Evolutionary conservation across 2,329 filamentous ascomycete genomes (phyloP).

Genomic region (Zymoseptoria passerinii): DNA sequence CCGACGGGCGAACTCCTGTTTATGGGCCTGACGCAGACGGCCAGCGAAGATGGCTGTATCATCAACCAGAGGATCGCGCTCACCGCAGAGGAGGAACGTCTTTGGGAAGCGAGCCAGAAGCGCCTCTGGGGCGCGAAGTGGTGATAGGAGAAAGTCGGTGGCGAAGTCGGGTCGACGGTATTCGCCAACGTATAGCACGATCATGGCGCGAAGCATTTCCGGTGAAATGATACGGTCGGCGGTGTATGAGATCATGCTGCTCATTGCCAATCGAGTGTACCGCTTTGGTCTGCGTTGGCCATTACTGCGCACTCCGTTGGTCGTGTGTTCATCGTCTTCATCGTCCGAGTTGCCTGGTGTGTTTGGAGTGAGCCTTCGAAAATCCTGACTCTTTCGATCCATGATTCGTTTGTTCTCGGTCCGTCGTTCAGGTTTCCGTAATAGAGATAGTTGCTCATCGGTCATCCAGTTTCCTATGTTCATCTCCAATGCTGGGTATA

Average conservation of each 20-base stretch:
- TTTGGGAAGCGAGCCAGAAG: conserved; percentile 84
- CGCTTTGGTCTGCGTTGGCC: conserved; percentile 3
- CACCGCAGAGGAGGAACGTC: conserved; percentile 87
- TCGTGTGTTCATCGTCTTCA: conserved; percentile 43
- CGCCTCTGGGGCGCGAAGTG: conserved; percentile 77
- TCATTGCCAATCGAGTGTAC: conserved; percentile 77
- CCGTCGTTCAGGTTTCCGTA: conserved; percentile 71
- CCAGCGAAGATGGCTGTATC: conserved; percentile 96
- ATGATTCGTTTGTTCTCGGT: conserved; percentile 72
- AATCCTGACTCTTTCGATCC: conserved; percentile 79
- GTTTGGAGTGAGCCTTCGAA: conserved; percentile 68
- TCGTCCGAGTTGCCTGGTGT: conserved; percentile 77
- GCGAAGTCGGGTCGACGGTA: conserved; percentile 89
- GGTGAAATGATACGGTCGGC: conserved; percentile 90
- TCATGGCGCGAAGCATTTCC: conserved; percentile 99
- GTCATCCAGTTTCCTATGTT: conserved; percentile 99
- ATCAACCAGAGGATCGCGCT: conserved; percentile 89
- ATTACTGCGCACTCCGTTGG: conserved; percentile 2
- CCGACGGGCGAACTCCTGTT: conserved; percentile 47
- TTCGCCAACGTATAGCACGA: conserved; percentile 91
- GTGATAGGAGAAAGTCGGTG: conserved; percentile 83
- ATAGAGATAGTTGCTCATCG: conserved; percentile 91
- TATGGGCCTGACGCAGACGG: conserved; percentile 69
- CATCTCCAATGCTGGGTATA: conserved; percentile 90
- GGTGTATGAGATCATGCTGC: conserved; percentile 97